Evolutionary conservation across 1,139 yeast species (phyloP), one percentile per base, ranked within the genome.

Genomic region (Yamadazyma pseudoaaseri): DNA sequence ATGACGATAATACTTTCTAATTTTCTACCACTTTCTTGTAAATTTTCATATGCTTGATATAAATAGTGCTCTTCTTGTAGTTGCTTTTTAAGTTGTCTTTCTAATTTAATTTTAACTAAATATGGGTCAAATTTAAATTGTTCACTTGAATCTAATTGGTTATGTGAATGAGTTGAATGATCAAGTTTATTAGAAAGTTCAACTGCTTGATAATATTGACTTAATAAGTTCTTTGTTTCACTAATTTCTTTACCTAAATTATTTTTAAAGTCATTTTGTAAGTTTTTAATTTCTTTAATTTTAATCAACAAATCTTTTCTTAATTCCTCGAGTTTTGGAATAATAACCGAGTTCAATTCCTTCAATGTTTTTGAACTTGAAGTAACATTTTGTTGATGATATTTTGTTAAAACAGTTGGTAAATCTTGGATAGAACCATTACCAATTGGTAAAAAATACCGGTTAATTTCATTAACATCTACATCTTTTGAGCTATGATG

Each of bases 1-100:
- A 80, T 71, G 26, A 85, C 87, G 15, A 92, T 94, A 41, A 87
- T 92, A 44, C 83, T 79, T 59, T 90, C 97, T 45, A 94, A 73
- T 53, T 89, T 94, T 39, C 84, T 80, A 30, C 96, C 97, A 1
- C 96, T 85, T 26, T 78, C 76, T 62, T 92, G 96, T 46, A 90
- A 70, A 58, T 92, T 90, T 44, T 81, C 72, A 54, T 77, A 90
- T 0, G 97, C 96, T 52, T 89, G 96, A 49, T 86, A 85, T 34
- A 92, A 68, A 49, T 81, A 83, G 56, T 83, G 84, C 56, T 92
- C 97, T 57, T 89, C 97, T 16, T 73, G 73, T 31, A 92, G 59
- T 56, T 87, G 96, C 44, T 73, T 75, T 47, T 76, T 79, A 51
- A 92, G 73, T 55, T 85, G 95, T 52, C 79, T 73, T 47, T 90